phyloP scores from a whole-genome alignment of 352 stramenopile species.

The Phytopythium aichiense region DNA sequence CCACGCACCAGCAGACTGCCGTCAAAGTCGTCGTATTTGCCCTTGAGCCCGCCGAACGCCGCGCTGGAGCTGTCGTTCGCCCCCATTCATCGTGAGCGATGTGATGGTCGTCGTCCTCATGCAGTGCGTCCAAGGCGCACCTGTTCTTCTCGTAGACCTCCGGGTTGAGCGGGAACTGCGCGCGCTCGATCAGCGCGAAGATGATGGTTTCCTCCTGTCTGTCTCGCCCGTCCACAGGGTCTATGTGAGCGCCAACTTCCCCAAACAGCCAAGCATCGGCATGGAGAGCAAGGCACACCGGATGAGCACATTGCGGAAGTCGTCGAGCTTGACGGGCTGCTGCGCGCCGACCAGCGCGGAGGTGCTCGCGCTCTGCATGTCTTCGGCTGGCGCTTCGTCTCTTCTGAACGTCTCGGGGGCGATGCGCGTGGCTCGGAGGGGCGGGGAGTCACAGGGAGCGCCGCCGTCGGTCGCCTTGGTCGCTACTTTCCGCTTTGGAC shows the following conservation, averaged over 20 bases:
- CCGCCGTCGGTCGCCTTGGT: neutral
- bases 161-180: constrained; percentile 94
- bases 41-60: constrained; percentile 72
- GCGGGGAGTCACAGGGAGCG: neutral
- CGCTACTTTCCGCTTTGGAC: neutral
- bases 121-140: constrained; percentile 16
- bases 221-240: neutral
- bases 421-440: neutral
- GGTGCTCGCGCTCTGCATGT: constrained; percentile 58
- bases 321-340: constrained; percentile 76
- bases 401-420: neutral
- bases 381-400: neutral
- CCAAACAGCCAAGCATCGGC: too few species aligned
- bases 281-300: constrained; percentile 24
- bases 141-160: constrained; percentile 92
- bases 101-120: neutral
- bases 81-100: neutral
- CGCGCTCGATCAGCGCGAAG: constrained; percentile 98
- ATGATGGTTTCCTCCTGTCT: constrained; percentile 99
- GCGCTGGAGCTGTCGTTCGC: constrained; percentile 45
- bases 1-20: constrained; percentile 63
- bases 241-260: neutral
- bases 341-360: constrained; percentile 62
- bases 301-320: constrained; percentile 88
- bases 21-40: constrained; percentile 84